These are phyloP conservation scores for Allomyces javanicus DNA, from an alignment of 192 early-diverging fungal species.

Conservation along the genomic window DNA sequence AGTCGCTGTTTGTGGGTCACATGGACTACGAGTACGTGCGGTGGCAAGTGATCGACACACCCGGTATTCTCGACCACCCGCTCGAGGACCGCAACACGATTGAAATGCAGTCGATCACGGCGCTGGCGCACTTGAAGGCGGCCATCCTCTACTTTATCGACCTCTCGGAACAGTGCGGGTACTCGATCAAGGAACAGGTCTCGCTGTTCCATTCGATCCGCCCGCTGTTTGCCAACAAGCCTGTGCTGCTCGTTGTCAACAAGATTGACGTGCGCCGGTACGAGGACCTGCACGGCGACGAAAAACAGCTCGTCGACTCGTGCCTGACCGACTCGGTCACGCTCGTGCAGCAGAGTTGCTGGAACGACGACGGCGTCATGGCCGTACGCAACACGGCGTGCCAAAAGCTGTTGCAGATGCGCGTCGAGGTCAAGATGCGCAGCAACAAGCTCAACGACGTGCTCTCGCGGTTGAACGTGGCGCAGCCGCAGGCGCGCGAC, in stretches of 20 bases:
- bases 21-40: slow-evolving; percentile 99
- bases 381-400: slow-evolving; percentile 85
- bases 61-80: slow-evolving; percentile 97
- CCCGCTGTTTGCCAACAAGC: slow-evolving; percentile 97
- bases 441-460: slow-evolving; percentile 68
- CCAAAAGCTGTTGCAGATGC: slow-evolving; percentile 71
- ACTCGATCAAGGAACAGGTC: slow-evolving; percentile 79
- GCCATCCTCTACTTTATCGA: slow-evolving; percentile 97
- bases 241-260: slow-evolving; percentile 79
- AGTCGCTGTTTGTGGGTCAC: slow-evolving; percentile 98
- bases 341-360: slow-evolving; percentile 68
- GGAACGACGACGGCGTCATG: slow-evolving; percentile 91
- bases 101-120: slow-evolving; percentile 99
- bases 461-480: slow-evolving; percentile 89
- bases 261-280: slow-evolving; percentile 82
- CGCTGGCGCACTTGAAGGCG: slow-evolving; percentile 88
- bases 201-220: slow-evolving; percentile 85
- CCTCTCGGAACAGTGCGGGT: slow-evolving; percentile 95
- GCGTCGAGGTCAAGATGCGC: slow-evolving; percentile 92
- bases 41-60: slow-evolving; percentile 99
- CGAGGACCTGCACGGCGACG: slow-evolving; percentile 51
- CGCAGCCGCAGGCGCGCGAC: slow-evolving; percentile 71
- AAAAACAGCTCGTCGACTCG: slow-evolving; percentile 49
- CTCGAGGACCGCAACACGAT: slow-evolving; percentile 99
- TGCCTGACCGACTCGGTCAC: slow-evolving; percentile 34